Conservation (phyloP, 306 rosid species). For the Cucurbita pepo region DNA sequence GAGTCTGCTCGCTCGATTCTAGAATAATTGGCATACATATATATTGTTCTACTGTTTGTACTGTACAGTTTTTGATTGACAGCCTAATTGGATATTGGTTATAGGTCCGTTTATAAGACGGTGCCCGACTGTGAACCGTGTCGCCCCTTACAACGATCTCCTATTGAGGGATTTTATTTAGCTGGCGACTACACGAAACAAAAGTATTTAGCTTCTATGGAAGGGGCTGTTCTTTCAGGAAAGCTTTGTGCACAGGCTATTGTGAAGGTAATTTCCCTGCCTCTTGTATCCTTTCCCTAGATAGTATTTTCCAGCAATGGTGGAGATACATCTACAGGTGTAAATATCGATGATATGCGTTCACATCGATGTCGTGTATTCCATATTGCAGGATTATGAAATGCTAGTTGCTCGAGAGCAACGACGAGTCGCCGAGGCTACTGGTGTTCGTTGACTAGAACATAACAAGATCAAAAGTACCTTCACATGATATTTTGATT, state of each 20-base stretch:
- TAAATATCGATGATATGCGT: not conserved
- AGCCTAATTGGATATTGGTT: slow-evolving; percentile 1
- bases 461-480: not conserved
- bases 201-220: slow-evolving; percentile 96
- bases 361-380: not conserved
- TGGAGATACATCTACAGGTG: not conserved
- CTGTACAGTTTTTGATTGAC: not conserved
- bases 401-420: slow-evolving; percentile 38
- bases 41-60: not conserved
- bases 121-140: slow-evolving; percentile 86
- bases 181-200: slow-evolving; percentile 96
- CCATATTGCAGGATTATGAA: slow-evolving; percentile 45
- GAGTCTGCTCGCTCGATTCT: not conserved
- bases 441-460: slow-evolving; percentile 26
- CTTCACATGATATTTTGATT: not conserved
- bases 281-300: not conserved
- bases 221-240: slow-evolving; percentile 96
- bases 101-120: slow-evolving; percentile 89
- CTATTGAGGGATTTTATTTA: slow-evolving; percentile 81
- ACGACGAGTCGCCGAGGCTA: slow-evolving; percentile 42
- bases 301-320: not conserved
- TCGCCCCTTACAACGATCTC: slow-evolving; percentile 87
- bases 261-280: slow-evolving; percentile 51
- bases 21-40: not conserved
- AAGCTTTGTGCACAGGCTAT: slow-evolving; percentile 93